Conservation (phyloP, 805 yeast genomes). For the Limtongia smithiae region DNA sequence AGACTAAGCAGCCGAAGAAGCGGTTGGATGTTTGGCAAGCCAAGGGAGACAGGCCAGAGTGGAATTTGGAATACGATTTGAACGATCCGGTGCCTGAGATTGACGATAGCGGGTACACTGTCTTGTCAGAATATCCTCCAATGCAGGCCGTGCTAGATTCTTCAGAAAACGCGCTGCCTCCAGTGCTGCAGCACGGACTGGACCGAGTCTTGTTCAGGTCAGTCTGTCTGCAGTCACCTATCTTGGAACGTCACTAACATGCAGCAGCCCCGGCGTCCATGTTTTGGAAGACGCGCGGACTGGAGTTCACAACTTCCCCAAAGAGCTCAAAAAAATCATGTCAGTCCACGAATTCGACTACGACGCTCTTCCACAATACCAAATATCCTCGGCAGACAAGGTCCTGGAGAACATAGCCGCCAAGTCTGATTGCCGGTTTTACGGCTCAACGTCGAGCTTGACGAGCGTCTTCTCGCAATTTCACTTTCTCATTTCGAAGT, state of each 20-base stretch:
- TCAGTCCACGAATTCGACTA: conserved; percentile 65
- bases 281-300: conserved; percentile 75
- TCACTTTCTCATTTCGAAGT: conserved; percentile 65
- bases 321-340: conserved; percentile 56
- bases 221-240: too few relatives aligned
- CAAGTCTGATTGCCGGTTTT: conserved; percentile 42
- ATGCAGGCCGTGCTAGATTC: not conserved
- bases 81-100: too few relatives aligned
- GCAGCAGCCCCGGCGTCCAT: conserved; percentile 70
- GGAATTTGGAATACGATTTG: too few relatives aligned
- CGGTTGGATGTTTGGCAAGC: too few relatives aligned
- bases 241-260: too few relatives aligned
- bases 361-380: conserved; percentile 52
- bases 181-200: conserved; percentile 58
- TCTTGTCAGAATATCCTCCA: too few relatives aligned
- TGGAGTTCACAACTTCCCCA: conserved; percentile 64
- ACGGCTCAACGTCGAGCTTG: conserved; percentile 86
- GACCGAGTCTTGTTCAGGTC: conserved; percentile 59
- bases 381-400: conserved; percentile 65
- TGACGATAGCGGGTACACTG: too few relatives aligned
- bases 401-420: conserved; percentile 49
- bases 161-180: conserved; percentile 20
- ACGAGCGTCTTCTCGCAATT: conserved; percentile 71
- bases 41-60: too few relatives aligned
- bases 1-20: too few relatives aligned